Evolutionary conservation across 2,329 filamentous ascomycete species (phyloP).

Genomic region (Scytalidium lignicola): DNA sequence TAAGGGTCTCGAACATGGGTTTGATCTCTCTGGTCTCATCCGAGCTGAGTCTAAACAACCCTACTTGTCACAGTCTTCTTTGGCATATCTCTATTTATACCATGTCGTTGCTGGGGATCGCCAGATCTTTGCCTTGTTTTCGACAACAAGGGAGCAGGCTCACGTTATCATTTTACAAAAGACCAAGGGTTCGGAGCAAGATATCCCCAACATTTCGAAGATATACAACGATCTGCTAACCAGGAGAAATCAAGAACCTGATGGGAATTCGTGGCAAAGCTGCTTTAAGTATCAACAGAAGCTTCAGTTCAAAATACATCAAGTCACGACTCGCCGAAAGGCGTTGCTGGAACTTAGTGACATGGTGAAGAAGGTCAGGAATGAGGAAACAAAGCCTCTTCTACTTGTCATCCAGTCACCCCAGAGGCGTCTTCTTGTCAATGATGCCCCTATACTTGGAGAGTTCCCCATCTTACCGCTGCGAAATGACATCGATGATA

Average conservation of each 20-base stretch:
- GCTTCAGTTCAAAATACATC: constrained; percentile 77
- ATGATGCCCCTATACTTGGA: constrained; percentile 77
- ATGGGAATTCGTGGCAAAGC: constrained; percentile 68
- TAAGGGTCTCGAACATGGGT: constrained; percentile 87
- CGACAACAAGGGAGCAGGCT: constrained; percentile 71
- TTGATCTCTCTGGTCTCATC: constrained; percentile 74
- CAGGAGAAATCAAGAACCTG: constrained; percentile 59
- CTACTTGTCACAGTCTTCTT: constrained; percentile 69
- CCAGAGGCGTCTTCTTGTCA: constrained; percentile 71
- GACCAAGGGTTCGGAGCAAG: constrained; percentile 69
- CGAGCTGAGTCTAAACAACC: constrained; percentile 60
- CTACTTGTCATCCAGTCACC: constrained; percentile 90
- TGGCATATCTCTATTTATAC: constrained; percentile 88
- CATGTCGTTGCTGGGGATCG: constrained; percentile 87
- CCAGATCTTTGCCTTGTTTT: constrained; percentile 92
- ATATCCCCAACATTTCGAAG: constrained; percentile 84
- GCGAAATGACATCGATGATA: constrained; percentile 77
- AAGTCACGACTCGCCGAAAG: constrained; percentile 85
- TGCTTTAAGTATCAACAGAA: constrained; percentile 84
- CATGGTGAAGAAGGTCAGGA: constrained; percentile 82
- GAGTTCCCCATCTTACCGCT: constrained; percentile 82
- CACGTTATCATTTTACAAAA: constrained; percentile 86
- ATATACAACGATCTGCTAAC: constrained; percentile 76
- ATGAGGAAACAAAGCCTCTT: constrained; percentile 73
- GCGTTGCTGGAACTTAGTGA: constrained; percentile 85